phyloP scores from a whole-genome alignment of 2,329 filamentous ascomycete genomes.

The Helicocarpus griseus region DNA sequence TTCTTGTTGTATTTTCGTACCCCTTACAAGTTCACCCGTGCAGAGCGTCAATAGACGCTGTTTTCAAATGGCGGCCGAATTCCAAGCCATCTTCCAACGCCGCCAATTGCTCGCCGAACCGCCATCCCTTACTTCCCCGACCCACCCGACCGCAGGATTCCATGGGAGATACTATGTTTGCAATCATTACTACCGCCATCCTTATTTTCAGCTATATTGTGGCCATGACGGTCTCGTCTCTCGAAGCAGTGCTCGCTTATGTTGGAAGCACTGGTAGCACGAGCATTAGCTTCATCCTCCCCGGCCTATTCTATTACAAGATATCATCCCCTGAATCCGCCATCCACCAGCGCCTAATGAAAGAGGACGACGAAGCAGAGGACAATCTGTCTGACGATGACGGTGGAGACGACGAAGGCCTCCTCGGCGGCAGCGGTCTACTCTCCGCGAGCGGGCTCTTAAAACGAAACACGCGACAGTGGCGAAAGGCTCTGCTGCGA shows the following conservation, averaged over 20 bases:
- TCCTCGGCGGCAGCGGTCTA: slow-evolving; percentile 30
- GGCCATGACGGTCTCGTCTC: slow-evolving; percentile 79
- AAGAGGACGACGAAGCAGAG: slow-evolving; percentile 70
- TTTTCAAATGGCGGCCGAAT: slow-evolving; percentile 78
- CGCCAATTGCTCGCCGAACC: slow-evolving; percentile 34
- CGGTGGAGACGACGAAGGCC: slow-evolving; percentile 18
- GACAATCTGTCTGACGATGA: slow-evolving; percentile 25
- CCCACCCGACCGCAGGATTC: slow-evolving; percentile 24
- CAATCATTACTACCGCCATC: slow-evolving; percentile 75
- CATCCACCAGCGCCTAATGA: slow-evolving; percentile 75
- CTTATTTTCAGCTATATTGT: slow-evolving; percentile 77
- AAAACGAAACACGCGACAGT: slow-evolving; percentile 54
- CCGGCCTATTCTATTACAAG: slow-evolving; percentile 96
- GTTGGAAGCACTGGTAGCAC: slow-evolving; percentile 92
- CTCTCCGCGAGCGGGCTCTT: slow-evolving; percentile 49
- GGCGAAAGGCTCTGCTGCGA: slow-evolving; percentile 54
- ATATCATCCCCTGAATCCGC: slow-evolving; percentile 83
- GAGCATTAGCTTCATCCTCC: slow-evolving; percentile 92
- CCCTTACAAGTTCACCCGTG: slow-evolving; percentile 94
- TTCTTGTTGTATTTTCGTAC: slow-evolving; percentile 93
- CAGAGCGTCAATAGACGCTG: slow-evolving; percentile 85
- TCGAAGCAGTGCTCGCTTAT: slow-evolving; percentile 88
- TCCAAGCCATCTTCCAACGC: slow-evolving; percentile 23
- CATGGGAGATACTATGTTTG: slow-evolving; percentile 84
- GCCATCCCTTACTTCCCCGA: slow-evolving; percentile 32